phyloP scores from a whole-genome alignment of 176 grass and related monocot species.

The Aegilops bicornis region DNA sequence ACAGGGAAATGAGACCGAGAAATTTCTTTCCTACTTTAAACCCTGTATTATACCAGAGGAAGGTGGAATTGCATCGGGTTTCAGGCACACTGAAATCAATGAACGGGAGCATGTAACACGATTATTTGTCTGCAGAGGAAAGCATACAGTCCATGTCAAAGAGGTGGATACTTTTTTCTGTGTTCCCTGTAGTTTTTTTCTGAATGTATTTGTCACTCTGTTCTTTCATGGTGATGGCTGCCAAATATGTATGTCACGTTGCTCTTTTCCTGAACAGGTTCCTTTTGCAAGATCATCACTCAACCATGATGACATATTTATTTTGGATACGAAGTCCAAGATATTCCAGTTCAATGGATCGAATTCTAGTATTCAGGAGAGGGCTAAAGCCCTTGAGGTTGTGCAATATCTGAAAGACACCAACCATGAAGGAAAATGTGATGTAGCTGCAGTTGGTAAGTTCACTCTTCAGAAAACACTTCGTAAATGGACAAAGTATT shows the following conservation, averaged over 20 bases:
- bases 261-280: conserved; percentile 50
- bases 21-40: conserved; percentile 99
- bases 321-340: conserved; percentile 92
- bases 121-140: conserved; percentile 97
- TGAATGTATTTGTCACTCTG: background rate
- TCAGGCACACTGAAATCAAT: conserved; percentile 77
- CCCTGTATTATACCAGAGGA: conserved; percentile 97
- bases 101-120: conserved; percentile 63
- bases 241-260: conserved; percentile 13
- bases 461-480: conserved; percentile 22
- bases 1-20: conserved; percentile 94
- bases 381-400: conserved; percentile 99
- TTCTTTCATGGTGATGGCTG: conserved; percentile 15
- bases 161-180: conserved; percentile 52
- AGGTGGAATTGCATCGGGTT: conserved; percentile 84
- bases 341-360: conserved; percentile 99
- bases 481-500: conserved; percentile 20
- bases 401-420: conserved; percentile 97
- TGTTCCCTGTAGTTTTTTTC: background rate
- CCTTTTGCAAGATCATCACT: conserved; percentile 93
- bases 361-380: conserved; percentile 97
- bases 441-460: conserved; percentile 89
- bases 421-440: conserved; percentile 92
- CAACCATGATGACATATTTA: conserved; percentile 99
- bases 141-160: conserved; percentile 97